Base-by-base conservation (phyloP, 1,284 basidiomycete genomes). In the Taiwanofungus camphoratus region DNA sequence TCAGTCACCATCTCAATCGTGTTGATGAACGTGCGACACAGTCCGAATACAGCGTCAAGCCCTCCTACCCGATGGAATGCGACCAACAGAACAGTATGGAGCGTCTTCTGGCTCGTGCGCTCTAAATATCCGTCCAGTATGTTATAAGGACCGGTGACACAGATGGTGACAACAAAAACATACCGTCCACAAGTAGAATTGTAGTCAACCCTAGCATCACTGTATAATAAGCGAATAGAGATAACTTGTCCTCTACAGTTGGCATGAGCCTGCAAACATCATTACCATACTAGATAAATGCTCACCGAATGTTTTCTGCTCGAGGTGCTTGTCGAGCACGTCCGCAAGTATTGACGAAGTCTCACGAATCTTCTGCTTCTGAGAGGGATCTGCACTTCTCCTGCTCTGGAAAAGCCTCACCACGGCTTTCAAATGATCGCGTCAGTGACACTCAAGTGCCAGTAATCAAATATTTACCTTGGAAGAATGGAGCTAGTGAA, bases 401-500 rank as follows among this genome's bases (percentile, higher is more conserved):
- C 94, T 77, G 20, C 84, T 86, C 57, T 90, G 82, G 60, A 97
- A 85, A 59, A 96, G 73, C 60, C 92, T 89, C 49, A 93, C 86
- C 48, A 93, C 80, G 13, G 89, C 91, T 92, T 24, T 16, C 29
- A 26, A 19, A 36, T 53, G 12, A 54, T 38, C 41, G 44, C 32
- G 20, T 26, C 13, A 46, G 30, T 13, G 13, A 26, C 4, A 27
- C 15, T 5, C 4, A 4, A n/a, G n/a, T 13, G 26, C 4, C n/a
- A n/a, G 21, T 22, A 5, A 21, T 42, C 41, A 45, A 22, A 18
- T 16, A 62, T 69, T 48, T 62, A 92, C 93, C 83, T 75, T 91
- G 88, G 68, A 96, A 92, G 62, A 98, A 87, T 4, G 90, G 86
- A 1, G 82, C 80, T 45, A 95, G 66, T 3, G 84, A 76, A 21